These are phyloP conservation scores for Phylloporus rhodoxanthus DNA, from an alignment of 768 basidiomycete species.

Conservation along the genomic window DNA sequence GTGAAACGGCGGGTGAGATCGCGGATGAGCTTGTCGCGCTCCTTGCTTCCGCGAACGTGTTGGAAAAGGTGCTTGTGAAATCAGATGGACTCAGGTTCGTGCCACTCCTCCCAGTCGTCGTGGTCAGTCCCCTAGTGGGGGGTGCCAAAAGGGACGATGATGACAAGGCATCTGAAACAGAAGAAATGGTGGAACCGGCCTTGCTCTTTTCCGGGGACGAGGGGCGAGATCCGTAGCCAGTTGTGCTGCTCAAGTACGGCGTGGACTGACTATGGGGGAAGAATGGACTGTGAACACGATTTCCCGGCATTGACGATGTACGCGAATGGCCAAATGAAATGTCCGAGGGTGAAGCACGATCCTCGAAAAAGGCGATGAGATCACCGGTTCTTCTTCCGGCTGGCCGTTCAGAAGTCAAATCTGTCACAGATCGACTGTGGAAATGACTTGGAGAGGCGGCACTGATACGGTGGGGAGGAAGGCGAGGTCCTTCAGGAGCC, in stretches of 20 bases:
- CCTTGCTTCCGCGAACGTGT: conserved; percentile 36
- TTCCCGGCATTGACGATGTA: conserved; percentile 46
- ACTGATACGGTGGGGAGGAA: conserved; percentile 40
- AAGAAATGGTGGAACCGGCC: conserved; percentile 22
- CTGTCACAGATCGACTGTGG: conserved; percentile 56
- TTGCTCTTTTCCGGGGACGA: conserved; percentile 45
- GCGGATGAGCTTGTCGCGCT: conserved; percentile 20
- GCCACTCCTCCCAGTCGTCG: conserved; percentile 19
- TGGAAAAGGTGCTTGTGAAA: conserved; percentile 34
- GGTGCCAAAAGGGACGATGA: conserved; percentile 47
- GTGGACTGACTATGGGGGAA: conserved; percentile 35
- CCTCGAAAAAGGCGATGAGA: conserved; percentile 71
- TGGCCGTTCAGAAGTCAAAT: conserved; percentile 44
- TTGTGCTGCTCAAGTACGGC: conserved; percentile 34
- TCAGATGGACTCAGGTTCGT: conserved; percentile 35
- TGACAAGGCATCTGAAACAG: conserved; percentile 16
- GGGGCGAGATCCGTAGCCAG: conserved; percentile 38
- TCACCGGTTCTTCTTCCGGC: conserved; percentile 55
- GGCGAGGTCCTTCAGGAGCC: conserved; percentile 42
- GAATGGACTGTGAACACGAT: conserved; percentile 27
- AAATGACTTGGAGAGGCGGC: conserved; percentile 33
- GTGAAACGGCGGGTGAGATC: conserved; percentile 41
- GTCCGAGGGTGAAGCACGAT: conserved; percentile 39
- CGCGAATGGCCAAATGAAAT: conserved; percentile 43
- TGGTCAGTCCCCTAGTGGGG: conserved; percentile 32